phyloP scores from a whole-genome alignment of 371 early-diverging fungal species.

The Mortierella sp. region DNA sequence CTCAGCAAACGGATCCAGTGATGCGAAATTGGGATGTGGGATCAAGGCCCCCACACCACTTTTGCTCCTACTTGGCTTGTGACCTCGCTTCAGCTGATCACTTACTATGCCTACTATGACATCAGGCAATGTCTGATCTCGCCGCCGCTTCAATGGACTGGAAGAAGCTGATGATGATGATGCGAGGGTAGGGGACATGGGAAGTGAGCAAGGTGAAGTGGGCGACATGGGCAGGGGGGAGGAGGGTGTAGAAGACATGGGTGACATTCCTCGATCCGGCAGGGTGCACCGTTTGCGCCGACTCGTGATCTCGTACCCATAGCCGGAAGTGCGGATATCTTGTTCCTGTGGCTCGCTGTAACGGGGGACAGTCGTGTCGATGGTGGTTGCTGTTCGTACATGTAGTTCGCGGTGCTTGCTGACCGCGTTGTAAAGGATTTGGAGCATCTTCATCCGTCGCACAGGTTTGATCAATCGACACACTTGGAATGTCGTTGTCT shows the following conservation, averaged over 20 bases:
- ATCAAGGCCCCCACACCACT: too few relatives aligned
- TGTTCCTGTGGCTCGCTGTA: background rate
- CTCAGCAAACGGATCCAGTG: constrained; percentile 1
- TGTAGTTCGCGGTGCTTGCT: constrained; percentile 7
- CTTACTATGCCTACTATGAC: too few relatives aligned
- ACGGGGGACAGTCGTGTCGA: background rate
- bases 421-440: constrained; percentile 42
- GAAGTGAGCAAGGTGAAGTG: background rate
- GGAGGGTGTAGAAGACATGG: background rate
- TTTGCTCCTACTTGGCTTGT: constrained; percentile 8
- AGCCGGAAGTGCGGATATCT: constrained; percentile 8
- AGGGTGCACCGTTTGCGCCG: background rate
- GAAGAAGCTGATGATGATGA: background rate
- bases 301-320: background rate
- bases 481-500: constrained; percentile 45
- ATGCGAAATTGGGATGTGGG: background rate
- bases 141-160: constrained; percentile 13
- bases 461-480: constrained; percentile 63
- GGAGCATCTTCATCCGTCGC: constrained; percentile 59
- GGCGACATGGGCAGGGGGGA: background rate
- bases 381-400: background rate
- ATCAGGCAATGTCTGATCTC: constrained; percentile 11
- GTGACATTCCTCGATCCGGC: background rate
- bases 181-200: constrained; percentile 6
- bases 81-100: constrained; percentile 1